Evolutionary conservation across 2,329 filamentous ascomycete species (phyloP), one percentile per base, ranked within the genome.

Genomic region (Talaromyces sp.): DNA sequence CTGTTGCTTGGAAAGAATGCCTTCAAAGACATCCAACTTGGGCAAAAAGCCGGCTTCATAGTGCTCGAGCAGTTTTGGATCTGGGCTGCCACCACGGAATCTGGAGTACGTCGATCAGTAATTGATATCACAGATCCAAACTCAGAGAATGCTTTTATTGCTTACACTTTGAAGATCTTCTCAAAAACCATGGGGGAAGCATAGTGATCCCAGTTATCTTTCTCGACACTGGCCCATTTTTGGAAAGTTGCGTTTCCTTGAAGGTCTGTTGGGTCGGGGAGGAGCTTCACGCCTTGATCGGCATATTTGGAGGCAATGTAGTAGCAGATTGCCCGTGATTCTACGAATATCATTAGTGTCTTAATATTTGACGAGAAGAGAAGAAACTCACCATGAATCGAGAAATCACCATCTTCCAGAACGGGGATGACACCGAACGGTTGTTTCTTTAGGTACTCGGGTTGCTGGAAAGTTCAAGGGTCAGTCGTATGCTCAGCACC

Each of bases 391-490:
- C 53, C 53, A 38, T 56, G 53, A 11, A 56, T 2, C 31, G 29
- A 34, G 15, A 62, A 62, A 1, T 73, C 75, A 49, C 74, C 73
- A 58, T 78, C 76, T 3, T 76, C 71, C 2, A 78, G 65, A n/a
- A 73, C 70, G 11, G 76, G 76, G 0, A 78, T 67, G 66, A 75
- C 76, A 1, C 76, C 76, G 45, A 78, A 78, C 0, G 76, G 76
- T 17, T 77, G 73, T 19, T 72, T 67, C 15, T 70, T 68, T 5
- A 73, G 43, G 60, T 72, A 73, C 11, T 56, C 53, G 19, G 53
- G 53, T 56, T 56, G 29, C 53, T 56, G n/a, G n/a, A n/a, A 11
- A 17, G n/a, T 15, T 38, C 31, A 56, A 38, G 17, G 17, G 29
- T 56, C 53, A 56, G 31, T 25, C 5, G 29, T 3, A 34, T 56